Evolutionary conservation across 2,329 filamentous ascomycete genomes (phyloP).

Genomic region (Aspergillus texensis): DNA sequence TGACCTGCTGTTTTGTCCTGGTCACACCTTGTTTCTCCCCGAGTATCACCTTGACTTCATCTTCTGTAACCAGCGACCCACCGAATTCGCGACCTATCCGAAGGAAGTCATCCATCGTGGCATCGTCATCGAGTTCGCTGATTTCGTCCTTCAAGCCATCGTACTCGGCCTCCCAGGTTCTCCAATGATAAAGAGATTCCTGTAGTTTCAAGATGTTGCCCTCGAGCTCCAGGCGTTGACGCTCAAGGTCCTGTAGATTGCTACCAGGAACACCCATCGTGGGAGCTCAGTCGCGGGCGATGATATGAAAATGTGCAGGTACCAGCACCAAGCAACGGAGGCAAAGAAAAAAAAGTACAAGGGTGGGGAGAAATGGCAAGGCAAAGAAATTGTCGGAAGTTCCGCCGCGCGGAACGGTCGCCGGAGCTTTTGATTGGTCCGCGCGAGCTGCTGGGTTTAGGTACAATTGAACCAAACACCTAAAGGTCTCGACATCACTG

Average conservation of each 20-base stretch:
- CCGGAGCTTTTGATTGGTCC: slow-evolving; percentile 28
- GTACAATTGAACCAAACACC: not conserved
- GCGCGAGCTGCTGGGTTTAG: slow-evolving; percentile 22
- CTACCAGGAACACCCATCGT: slow-evolving; percentile 45
- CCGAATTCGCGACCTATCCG: slow-evolving; percentile 49
- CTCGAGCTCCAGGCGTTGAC: slow-evolving; percentile 74
- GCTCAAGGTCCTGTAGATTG: slow-evolving; percentile 70
- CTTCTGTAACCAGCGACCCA: slow-evolving; percentile 45
- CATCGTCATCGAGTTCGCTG: slow-evolving; percentile 53
- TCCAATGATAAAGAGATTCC: slow-evolving; percentile 82
- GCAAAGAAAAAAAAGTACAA: not conserved
- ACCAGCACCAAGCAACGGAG: not conserved
- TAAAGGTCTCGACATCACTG: slow-evolving; percentile 1
- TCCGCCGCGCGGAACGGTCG: slow-evolving; percentile 20
- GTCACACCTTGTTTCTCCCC: slow-evolving; percentile 45
- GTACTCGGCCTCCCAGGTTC: slow-evolving; percentile 88
- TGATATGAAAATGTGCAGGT: slow-evolving; percentile 3
- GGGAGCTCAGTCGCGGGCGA: not conserved
- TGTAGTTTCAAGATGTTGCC: slow-evolving; percentile 73
- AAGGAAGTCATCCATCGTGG: slow-evolving; percentile 58
- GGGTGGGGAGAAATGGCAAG: slow-evolving; percentile 10
- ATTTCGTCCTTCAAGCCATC: slow-evolving; percentile 86
- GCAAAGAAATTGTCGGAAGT: slow-evolving; percentile 19
- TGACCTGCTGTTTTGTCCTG: slow-evolving; percentile 64
- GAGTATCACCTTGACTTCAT: slow-evolving; percentile 60